Base-by-base conservation (phyloP, 2,329 filamentous ascomycete species). In the Periconia digitata region DNA sequence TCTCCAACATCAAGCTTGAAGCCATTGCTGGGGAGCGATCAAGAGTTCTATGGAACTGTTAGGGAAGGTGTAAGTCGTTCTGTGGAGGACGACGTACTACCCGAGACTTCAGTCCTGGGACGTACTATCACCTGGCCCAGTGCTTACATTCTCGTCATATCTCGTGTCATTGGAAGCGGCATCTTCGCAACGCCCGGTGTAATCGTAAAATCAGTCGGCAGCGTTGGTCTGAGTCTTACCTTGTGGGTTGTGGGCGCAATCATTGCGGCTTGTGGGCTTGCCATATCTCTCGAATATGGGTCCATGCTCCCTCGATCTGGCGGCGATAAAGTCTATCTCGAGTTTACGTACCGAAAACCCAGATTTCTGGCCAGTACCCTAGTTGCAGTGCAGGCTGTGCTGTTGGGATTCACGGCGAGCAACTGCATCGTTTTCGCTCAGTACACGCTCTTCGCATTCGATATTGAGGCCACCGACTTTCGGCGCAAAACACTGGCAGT, bases 151-250 rank as follows among this genome's bases (percentile, higher is more conserved):
- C 75, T 88, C 17, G 82, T 86, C 7, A 84, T 88, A 21, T 86
- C 83, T 1, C 78, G 85, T 12, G 84, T 89, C 6, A 84, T 89
- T 23, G 85, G 85, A 12, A 85, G 79, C 58, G 86, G 85, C 21
- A 87, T 90, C 54, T 90, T 89, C 59, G 85, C 86, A 0, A 88
- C 85, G 0, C 86, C 85, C 0, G 85, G 83, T 0, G 78, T 84
- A 4, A 87, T 90, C 42, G 76, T 87, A 3, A 79, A 82, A 32
- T 79, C 82, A 0, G 82, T 84, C 2, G 87, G 87, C 1, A 89
- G 85, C 46, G 76, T 85, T 0, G 85, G 85, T 0, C 69, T 89
- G 2, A 78, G 84, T 0, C 67, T 89, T 1, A 54, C 78, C 1
- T 67, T 89, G 3, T 89, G 86, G 86, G 46, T 85, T 0, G 66